Conservation (phyloP, 495 filamentous ascomycete species). For the Lophiostoma macrostomum region DNA sequence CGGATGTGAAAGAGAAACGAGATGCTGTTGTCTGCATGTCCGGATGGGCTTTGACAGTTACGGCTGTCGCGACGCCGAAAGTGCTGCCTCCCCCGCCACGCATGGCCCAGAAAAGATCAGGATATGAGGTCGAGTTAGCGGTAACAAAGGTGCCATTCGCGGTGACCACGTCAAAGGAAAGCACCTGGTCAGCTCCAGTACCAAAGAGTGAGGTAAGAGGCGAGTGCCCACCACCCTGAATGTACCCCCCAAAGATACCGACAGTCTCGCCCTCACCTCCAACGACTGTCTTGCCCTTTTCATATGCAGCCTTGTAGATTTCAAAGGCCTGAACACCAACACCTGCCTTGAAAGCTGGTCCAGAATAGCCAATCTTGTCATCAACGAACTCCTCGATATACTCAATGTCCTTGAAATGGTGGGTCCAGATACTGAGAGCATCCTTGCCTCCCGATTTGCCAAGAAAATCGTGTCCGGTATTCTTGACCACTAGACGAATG, state of each 20-base stretch:
- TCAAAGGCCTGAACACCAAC: slow-evolving; percentile 29
- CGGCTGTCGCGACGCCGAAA: slow-evolving; percentile 24
- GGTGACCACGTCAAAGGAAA: slow-evolving; percentile 21
- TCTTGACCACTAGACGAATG: slow-evolving; percentile 62
- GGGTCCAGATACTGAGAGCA: slow-evolving; percentile 31
- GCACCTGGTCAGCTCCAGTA: slow-evolving; percentile 28
- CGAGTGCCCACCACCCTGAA: slow-evolving; percentile 29
- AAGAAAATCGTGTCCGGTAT: slow-evolving; percentile 57
- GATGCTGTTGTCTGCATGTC: slow-evolving; percentile 19
- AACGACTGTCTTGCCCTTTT: slow-evolving; percentile 23
- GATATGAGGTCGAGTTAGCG: slow-evolving; percentile 20
- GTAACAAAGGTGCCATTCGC: slow-evolving; percentile 22
- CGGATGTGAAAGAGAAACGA: slow-evolving; percentile 23
- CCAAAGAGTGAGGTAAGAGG: slow-evolving; percentile 26
- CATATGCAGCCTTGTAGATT: slow-evolving; percentile 28
- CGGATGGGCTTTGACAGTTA: slow-evolving; percentile 28
- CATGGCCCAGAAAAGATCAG: slow-evolving; percentile 30
- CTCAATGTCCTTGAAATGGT: slow-evolving; percentile 27
- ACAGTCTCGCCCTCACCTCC: slow-evolving; percentile 33
- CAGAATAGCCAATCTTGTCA: slow-evolving; percentile 18
- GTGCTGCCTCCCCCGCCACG: slow-evolving; percentile 26
- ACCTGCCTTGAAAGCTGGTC: slow-evolving; percentile 27
- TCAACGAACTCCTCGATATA: slow-evolving; percentile 27
- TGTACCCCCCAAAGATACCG: slow-evolving; percentile 31
- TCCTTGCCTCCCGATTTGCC: slow-evolving; percentile 24